Evolutionary conservation across 805 yeast species (phyloP).

Genomic region (Metschnikowia dekortorum): DNA sequence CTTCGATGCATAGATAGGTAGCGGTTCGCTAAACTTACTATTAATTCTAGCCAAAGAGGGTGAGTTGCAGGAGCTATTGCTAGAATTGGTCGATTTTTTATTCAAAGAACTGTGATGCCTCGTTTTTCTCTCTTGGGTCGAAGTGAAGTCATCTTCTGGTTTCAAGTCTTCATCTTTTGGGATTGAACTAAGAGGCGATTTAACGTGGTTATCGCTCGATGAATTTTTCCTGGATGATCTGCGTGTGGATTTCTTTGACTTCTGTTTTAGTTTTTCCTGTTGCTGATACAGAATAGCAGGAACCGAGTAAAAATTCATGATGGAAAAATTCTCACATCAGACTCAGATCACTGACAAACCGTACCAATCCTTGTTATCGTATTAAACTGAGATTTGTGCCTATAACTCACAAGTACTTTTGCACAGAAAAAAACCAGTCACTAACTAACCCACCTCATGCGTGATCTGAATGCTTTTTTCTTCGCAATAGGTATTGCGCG

Average conservation of each 20-base stretch:
- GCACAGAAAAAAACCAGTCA: background rate
- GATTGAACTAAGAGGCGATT: background rate
- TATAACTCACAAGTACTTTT: background rate
- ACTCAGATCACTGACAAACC: background rate
- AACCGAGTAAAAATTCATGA: slow-evolving; percentile 37
- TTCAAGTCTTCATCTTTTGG: background rate
- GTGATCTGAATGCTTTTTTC: background rate
- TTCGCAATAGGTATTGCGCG: background rate
- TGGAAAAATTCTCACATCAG: background rate
- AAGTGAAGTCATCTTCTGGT: background rate
- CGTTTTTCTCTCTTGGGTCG: background rate
- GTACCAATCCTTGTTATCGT: background rate
- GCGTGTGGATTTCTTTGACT: slow-evolving; percentile 12
- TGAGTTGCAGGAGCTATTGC: background rate
- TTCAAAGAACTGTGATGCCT: background rate
- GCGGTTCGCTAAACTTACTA: background rate
- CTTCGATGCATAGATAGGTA: background rate
- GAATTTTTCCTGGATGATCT: background rate
- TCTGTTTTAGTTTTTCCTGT: slow-evolving; percentile 28
- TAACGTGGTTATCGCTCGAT: background rate
- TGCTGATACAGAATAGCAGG: slow-evolving; percentile 40
- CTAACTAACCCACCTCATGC: background rate
- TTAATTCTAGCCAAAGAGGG: background rate
- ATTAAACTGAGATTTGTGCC: background rate
- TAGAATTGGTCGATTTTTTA: background rate